Conservation (phyloP, 192 early-diverging fungal genomes). For the Coemansia guatemalensis region DNA sequence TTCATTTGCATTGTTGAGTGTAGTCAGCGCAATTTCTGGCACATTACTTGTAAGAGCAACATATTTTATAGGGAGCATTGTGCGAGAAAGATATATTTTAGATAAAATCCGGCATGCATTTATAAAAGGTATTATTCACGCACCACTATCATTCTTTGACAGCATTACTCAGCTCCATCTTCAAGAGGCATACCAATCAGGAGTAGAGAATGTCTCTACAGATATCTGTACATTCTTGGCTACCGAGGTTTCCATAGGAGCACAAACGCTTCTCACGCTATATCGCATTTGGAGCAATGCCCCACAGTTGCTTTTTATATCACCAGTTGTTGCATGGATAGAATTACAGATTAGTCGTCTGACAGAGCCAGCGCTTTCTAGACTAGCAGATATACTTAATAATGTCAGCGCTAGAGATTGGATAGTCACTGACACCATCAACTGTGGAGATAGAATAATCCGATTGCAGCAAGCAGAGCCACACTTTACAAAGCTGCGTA, state of each 20-base stretch:
- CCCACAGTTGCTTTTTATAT: conserved; percentile 12
- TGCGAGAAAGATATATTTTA: background rate
- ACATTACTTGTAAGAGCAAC: background rate
- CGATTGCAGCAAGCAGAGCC: conserved; percentile 58
- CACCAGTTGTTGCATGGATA: conserved; percentile 7
- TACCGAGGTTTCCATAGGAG: background rate
- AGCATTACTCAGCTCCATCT: conserved; percentile 15
- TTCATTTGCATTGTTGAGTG: background rate
- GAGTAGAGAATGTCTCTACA: conserved; percentile 1
- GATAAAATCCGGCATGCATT: conserved; percentile 9
- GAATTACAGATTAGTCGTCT: background rate
- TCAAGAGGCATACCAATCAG: conserved; percentile 9
- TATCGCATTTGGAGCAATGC: conserved; percentile 8
- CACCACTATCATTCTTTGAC: conserved; percentile 33
- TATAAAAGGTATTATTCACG: conserved; percentile 19
- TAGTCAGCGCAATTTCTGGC: background rate
- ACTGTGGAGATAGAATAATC: conserved; percentile 63
- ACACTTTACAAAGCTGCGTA: conserved; percentile 57
- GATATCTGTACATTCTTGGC: conserved; percentile 6
- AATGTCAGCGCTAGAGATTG: background rate
- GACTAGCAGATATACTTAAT: background rate
- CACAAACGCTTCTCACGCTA: conserved; percentile 5
- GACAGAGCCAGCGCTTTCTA: conserved; percentile 1
- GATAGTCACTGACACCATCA: conserved; percentile 3
- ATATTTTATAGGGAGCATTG: background rate